Conservation (phyloP, 305 asterid genomes). For the Fraxinus xanthoxyloides region DNA sequence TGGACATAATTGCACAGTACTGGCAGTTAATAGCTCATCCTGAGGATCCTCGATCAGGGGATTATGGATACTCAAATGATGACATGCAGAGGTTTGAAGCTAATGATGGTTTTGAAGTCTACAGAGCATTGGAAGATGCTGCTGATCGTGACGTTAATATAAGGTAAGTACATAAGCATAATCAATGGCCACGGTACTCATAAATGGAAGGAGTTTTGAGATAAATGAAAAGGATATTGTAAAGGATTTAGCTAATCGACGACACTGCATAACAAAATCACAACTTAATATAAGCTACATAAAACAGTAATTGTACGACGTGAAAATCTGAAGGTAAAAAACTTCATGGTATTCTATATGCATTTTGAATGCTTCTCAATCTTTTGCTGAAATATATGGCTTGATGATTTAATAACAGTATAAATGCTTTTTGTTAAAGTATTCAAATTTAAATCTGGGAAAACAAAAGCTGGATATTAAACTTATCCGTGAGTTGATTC, state of each 20-base stretch:
- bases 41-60: conserved; percentile 73
- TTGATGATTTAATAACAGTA: neutral
- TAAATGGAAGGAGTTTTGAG: neutral
- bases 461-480: neutral
- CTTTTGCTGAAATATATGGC: conserved; percentile 9
- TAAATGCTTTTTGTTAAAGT: neutral
- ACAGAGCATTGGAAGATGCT: conserved; percentile 55
- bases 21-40: conserved; percentile 75
- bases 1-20: conserved; percentile 84
- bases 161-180: conserved; percentile 35
- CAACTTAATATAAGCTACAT: neutral
- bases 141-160: conserved; percentile 62
- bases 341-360: neutral
- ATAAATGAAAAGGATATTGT: neutral
- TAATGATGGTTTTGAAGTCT: conserved; percentile 57
- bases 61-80: conserved; percentile 69
- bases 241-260: neutral
- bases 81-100: conserved; percentile 75
- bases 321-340: neutral
- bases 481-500: neutral
- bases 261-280: neutral
- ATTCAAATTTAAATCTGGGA: neutral
- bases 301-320: neutral
- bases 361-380: neutral
- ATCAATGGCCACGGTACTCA: neutral